Conservation (phyloP, 2,329 filamentous ascomycete genomes). For the Chrysoporthe austroafricana region DNA sequence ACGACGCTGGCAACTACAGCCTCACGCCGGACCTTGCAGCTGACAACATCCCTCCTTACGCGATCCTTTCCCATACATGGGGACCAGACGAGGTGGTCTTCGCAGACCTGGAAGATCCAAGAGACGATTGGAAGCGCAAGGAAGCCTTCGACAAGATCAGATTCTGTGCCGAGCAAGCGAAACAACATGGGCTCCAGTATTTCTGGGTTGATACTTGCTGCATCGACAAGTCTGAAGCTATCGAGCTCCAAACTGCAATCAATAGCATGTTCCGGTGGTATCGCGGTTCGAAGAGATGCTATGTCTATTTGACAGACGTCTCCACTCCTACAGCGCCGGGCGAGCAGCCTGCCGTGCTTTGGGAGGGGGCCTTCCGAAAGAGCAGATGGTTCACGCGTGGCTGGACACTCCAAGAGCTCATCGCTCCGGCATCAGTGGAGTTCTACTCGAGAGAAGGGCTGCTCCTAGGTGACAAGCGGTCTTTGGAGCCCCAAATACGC, state of each 20-base stretch:
- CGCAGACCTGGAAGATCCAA: background rate
- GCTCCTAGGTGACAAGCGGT: background rate
- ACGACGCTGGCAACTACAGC: background rate
- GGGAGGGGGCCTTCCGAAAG: background rate
- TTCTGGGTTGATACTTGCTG: slow-evolving; percentile 28
- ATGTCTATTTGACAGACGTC: slow-evolving; percentile 20
- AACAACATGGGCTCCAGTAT: slow-evolving; percentile 14
- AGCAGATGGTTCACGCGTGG: background rate
- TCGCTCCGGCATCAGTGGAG: background rate
- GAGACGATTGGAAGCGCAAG: background rate
- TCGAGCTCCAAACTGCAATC: slow-evolving; percentile 21
- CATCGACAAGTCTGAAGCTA: slow-evolving; percentile 24
- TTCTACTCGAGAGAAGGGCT: background rate
- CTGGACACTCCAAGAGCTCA: background rate
- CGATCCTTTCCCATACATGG: background rate
- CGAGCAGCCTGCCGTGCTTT: background rate
- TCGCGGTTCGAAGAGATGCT: slow-evolving; percentile 16
- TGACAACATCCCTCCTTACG: background rate
- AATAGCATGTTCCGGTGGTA: slow-evolving; percentile 28
- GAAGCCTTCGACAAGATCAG: slow-evolving; percentile 1
- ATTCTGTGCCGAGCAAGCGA: slow-evolving; percentile 12
- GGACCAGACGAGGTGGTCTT: background rate
- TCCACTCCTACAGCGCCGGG: background rate
- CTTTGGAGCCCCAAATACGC: background rate
- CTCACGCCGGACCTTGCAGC: background rate